Evolutionary conservation across 148 eudicot genomes (phyloP), one percentile per base, ranked within the genome.

Genomic region (Rhododendron ferrugineum): DNA sequence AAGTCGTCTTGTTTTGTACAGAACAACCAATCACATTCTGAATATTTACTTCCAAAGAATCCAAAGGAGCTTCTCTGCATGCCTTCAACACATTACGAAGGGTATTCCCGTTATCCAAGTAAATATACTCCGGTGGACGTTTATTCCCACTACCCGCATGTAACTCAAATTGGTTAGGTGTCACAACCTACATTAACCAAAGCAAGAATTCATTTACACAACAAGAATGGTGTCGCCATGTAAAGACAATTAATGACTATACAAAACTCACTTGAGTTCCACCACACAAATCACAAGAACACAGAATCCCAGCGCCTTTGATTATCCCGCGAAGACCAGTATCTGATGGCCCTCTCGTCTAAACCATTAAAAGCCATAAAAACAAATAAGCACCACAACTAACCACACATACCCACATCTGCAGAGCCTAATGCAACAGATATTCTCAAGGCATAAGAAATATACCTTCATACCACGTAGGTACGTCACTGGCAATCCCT

Each of bases 131-230:
- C 14, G 97, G 89, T 40, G 97, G 93, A 10, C 99, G 95, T 81
- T 92, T 97, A 79, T 95, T 94, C 34, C 87, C 83, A 91, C 98
- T 95, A 64, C 91, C 89, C 5, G 99, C 98, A 84, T 97, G 99
- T 85, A 93, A 15, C 86, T 95, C 99, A 82, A 93, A 97, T 66
- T 85, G 88, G 87, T 83, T 91, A 36, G 98, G 95, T 2, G 90
- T 85, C 36, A 95, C 91, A 85, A 92, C 92, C 99, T 97, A 87
- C 86, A 90, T 75, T 36, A 44, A 64, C 42, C 34, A 83, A 36
- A 72, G 66, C 11, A 62, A 11, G 11, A 58, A 74, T 68, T 64
- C 49, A 86, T 74, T 15, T 54, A 80, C 30, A 9, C 37, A 77
- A 72, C 18, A 74, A 16, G 74, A 44, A 85, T 40, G 47, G 14